Evolutionary conservation across 2,329 filamentous ascomycete genomes (phyloP).

Genomic region (Phialemoniopsis sp.): DNA sequence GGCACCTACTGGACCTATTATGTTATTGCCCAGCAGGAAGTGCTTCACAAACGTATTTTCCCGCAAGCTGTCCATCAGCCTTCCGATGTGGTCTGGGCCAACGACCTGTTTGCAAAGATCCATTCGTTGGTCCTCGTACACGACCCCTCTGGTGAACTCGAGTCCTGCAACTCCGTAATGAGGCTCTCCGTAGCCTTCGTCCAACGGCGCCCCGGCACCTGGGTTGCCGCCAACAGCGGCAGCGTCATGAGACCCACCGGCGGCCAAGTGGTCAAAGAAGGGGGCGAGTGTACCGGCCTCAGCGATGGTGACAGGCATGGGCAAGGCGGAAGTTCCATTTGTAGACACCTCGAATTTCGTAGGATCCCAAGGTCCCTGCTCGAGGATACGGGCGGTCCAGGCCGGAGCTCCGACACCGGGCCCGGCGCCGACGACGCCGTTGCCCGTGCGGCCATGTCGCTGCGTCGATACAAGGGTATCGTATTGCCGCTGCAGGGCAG

Average conservation of each 20-base stretch:
- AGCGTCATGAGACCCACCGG: conserved; percentile 21
- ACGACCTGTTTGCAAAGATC: conserved; percentile 54
- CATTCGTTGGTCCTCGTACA: conserved; percentile 48
- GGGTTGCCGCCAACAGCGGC: conserved; percentile 6
- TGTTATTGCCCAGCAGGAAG: conserved; percentile 51
- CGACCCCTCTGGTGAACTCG: conserved; percentile 30
- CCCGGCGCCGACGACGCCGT: conserved; percentile 22
- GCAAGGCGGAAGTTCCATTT: conserved; percentile 21
- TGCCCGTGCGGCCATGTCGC: conserved; percentile 20
- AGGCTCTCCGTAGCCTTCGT: conserved; percentile 29
- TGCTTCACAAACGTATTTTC: conserved; percentile 42
- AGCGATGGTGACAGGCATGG: conserved; percentile 27
- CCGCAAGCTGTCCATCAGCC: conserved; percentile 43
- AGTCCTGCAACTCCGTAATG: conserved; percentile 26
- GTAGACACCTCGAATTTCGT: conserved; percentile 22
- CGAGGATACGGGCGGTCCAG: conserved; percentile 25
- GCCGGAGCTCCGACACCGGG: conserved; percentile 24
- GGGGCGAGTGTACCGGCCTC: conserved; percentile 23
- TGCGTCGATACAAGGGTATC: conserved; percentile 24
- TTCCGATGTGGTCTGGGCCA: conserved; percentile 43
- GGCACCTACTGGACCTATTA: conserved; percentile 45
- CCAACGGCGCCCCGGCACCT: conserved; percentile 17
- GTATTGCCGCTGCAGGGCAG: conserved; percentile 26
- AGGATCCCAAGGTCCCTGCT: conserved; percentile 27
- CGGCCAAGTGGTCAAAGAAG: conserved; percentile 24